Percentiles rank a stretch among this genome's conserved stretches.
These are phyloP conservation scores for Termitomyces sp. DNA, from an alignment of 768 basidiomycete species.

Conservation along the genomic window DNA sequence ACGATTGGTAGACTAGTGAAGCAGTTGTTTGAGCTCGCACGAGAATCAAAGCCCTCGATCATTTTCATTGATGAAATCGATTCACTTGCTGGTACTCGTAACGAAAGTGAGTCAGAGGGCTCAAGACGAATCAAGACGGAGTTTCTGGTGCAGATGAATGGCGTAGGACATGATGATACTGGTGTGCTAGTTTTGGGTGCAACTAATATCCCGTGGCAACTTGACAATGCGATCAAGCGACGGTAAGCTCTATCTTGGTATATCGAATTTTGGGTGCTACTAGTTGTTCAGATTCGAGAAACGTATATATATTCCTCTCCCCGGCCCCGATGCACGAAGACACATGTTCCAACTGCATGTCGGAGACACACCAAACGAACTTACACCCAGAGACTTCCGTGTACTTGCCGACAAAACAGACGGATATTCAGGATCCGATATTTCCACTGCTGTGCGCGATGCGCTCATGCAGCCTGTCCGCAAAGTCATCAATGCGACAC, in stretches of 20 bases:
- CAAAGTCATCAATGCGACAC: constrained; percentile 92
- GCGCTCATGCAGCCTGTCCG: constrained; percentile 98
- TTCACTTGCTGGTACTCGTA: constrained; percentile 90
- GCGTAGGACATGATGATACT: constrained; percentile 95
- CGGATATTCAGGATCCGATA: constrained; percentile 94
- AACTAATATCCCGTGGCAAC: constrained; percentile 98
- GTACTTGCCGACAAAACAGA: constrained; percentile 83
- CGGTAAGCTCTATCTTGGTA: constrained; percentile 44
- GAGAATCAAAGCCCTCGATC: constrained; percentile 95
- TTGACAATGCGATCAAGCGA: constrained; percentile 96
- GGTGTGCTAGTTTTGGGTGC: constrained; percentile 96
- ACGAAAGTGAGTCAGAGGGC: constrained; percentile 96
- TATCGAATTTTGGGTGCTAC: not conserved
- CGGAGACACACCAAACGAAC: constrained; percentile 86
- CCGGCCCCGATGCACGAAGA: constrained; percentile 85
- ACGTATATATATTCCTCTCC: constrained; percentile 96
- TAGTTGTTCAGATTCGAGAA: constrained; percentile 76
- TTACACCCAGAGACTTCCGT: constrained; percentile 76
- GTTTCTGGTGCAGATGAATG: constrained; percentile 98
- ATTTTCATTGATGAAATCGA: constrained; percentile 99
- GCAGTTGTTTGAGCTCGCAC: constrained; percentile 93
- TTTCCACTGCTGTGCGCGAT: constrained; percentile 91
- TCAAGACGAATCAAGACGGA: constrained; percentile 98
- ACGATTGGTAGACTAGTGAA: constrained; percentile 71
- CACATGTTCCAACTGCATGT: constrained; percentile 98